These are phyloP conservation scores for Teratosphaeria viscida DNA, from an alignment of 2,329 filamentous ascomycete genomes.

Conservation along the genomic window DNA sequence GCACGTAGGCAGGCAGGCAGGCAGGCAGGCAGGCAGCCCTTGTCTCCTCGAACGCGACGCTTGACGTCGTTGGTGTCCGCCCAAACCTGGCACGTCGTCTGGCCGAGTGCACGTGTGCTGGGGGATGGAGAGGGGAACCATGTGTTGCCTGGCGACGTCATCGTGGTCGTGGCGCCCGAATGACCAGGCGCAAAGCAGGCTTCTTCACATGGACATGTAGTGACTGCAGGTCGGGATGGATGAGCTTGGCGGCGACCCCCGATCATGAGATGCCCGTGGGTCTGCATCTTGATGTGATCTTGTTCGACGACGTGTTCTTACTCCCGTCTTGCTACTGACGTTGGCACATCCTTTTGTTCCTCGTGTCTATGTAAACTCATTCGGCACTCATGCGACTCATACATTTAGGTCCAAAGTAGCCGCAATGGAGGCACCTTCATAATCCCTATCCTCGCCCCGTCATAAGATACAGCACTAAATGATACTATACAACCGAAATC, in stretches of 20 bases:
- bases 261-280: too few relatives aligned
- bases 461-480: neutral
- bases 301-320: too few relatives aligned
- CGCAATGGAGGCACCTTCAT: neutral
- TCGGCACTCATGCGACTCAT: too few relatives aligned
- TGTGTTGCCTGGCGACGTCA: neutral
- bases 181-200: slow-evolving; percentile 31
- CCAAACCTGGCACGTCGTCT: neutral
- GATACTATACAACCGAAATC: neutral
- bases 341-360: slow-evolving; percentile 15
- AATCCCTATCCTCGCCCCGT: neutral
- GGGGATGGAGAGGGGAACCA: neutral
- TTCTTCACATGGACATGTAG: slow-evolving; percentile 29
- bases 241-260: too few relatives aligned
- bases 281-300: too few relatives aligned
- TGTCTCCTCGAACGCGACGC: neutral
- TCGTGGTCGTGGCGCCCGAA: slow-evolving; percentile 20
- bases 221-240: too few relatives aligned
- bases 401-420: too few relatives aligned
- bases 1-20: too few relatives aligned
- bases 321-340: slow-evolving; percentile 22
- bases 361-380: too few relatives aligned
- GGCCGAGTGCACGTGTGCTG: neutral
- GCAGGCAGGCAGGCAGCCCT: neutral
- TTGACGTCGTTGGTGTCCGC: neutral